Evolutionary conservation across 805 yeast species (phyloP).

Genomic region (Candida parachauliodes): DNA sequence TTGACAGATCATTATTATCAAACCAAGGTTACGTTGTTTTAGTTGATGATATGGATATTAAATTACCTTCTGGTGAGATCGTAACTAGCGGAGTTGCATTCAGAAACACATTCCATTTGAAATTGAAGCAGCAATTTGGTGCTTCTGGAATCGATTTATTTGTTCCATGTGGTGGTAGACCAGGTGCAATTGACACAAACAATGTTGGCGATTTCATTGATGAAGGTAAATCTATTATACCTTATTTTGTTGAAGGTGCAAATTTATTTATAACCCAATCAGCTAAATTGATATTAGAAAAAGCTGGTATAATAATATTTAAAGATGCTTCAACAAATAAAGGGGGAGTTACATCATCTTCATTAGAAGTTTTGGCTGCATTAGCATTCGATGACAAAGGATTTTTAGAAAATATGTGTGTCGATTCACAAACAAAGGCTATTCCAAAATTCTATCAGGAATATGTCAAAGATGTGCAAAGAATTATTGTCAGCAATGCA

Average conservation of each 20-base stretch:
- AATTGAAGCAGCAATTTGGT: slow-evolving; percentile 59
- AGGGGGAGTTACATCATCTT: slow-evolving; percentile 98
- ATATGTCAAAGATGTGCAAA: slow-evolving; percentile 85
- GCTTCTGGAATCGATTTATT: slow-evolving; percentile 69
- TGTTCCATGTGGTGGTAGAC: slow-evolving; percentile 99
- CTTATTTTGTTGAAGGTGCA: slow-evolving; percentile 96
- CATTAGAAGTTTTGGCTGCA: slow-evolving; percentile 92
- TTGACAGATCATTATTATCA: slow-evolving; percentile 64
- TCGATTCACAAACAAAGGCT: slow-evolving; percentile 46
- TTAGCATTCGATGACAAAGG: slow-evolving; percentile 83
- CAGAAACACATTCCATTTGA: slow-evolving; percentile 86
- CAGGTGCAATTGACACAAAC: slow-evolving; percentile 87
- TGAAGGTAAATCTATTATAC: slow-evolving; percentile 69
- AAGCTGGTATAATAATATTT: slow-evolving; percentile 81
- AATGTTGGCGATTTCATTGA: slow-evolving; percentile 73
- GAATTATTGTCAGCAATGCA: slow-evolving; percentile 73
- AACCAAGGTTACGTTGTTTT: slow-evolving; percentile 75
- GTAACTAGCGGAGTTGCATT: slow-evolving; percentile 84
- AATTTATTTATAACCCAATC: slow-evolving; percentile 92
- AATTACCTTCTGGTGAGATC: slow-evolving; percentile 70
- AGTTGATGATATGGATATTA: slow-evolving; percentile 79
- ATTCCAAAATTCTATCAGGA: slow-evolving; percentile 72
- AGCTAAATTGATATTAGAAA: slow-evolving; percentile 82
- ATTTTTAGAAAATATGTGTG: slow-evolving; percentile 77
- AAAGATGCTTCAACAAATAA: slow-evolving; percentile 97